A percentile compares a stretch with the other conserved stretches of the same genome.
Evolutionary conservation across 495 filamentous ascomycete genomes (phyloP).

Genomic region (Penicillium arizonense): DNA sequence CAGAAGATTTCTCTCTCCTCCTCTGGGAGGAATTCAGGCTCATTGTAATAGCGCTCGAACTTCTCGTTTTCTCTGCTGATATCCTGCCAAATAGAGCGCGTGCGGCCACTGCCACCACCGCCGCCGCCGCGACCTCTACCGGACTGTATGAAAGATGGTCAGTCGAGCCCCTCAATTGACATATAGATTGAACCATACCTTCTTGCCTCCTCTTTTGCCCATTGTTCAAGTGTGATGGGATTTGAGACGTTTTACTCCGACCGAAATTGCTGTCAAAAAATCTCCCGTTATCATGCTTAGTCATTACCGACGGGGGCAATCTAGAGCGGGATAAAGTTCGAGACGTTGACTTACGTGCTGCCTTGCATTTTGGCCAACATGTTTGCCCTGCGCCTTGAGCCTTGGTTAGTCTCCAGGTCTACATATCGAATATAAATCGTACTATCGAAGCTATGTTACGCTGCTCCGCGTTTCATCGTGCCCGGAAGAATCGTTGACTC

Average conservation of each 20-base stretch:
- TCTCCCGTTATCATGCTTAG: neutral
- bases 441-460: too few species aligned
- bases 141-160: conserved; percentile 23
- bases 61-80: conserved; percentile 70
- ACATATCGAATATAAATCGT: too few species aligned
- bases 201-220: conserved; percentile 41
- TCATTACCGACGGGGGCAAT: too few species aligned
- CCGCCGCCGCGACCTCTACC: conserved; percentile 35
- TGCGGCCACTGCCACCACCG: conserved; percentile 25
- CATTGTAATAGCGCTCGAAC: conserved; percentile 82
- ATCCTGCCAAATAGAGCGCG: conserved; percentile 49
- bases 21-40: conserved; percentile 65
- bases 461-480: too few species aligned
- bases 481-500: too few species aligned
- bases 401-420: too few species aligned
- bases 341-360: too few species aligned
- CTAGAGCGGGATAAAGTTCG: too few species aligned
- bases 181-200: conserved; percentile 17
- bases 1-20: conserved; percentile 79
- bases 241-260: neutral
- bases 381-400: too few species aligned
- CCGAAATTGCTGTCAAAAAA: conserved; percentile 2
- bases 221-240: conserved; percentile 17
- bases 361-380: too few species aligned
- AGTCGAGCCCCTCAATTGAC: conserved; percentile 4